Evolutionary conservation across 176 grass and related monocot genomes (phyloP).

Genomic region (Musa schizocarpa): DNA sequence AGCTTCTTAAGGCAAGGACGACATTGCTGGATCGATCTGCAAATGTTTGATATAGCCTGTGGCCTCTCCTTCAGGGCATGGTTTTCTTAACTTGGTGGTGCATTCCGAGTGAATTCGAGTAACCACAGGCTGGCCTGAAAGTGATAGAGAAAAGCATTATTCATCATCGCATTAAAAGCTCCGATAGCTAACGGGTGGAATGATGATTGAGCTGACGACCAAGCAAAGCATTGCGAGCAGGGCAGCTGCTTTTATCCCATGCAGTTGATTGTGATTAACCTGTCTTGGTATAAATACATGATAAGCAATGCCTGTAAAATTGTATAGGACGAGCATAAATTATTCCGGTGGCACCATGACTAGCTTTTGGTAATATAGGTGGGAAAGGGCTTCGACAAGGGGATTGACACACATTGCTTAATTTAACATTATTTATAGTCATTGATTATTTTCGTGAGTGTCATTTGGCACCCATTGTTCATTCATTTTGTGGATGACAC

Average conservation of each 20-base stretch:
- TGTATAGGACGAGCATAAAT: conserved; percentile 20
- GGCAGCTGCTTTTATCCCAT: background rate
- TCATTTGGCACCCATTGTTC: conserved; percentile 51
- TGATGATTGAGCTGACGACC: background rate
- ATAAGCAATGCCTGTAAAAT: conserved; percentile 11
- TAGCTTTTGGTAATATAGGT: background rate
- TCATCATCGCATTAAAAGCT: background rate
- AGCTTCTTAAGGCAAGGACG: conserved; percentile 27
- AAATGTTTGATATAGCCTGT: background rate
- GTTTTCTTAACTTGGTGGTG: background rate
- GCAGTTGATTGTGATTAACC: conserved; percentile 11
- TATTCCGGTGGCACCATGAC: background rate
- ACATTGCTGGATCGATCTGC: background rate
- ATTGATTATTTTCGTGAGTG: conserved; percentile 76
- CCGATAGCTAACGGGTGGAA: background rate
- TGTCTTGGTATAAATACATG: conserved; percentile 25
- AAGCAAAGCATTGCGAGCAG: background rate
- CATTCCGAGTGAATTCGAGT: background rate
- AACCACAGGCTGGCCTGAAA: background rate
- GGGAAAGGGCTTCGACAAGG: conserved; percentile 4
- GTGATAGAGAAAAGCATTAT: background rate
- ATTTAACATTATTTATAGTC: conserved; percentile 23
- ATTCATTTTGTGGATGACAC: background rate
- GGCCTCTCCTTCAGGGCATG: too few relatives aligned
- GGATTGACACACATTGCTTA: conserved; percentile 32